Percentiles rank a stretch among this genome's conserved stretches.
Conservation (phyloP, 1,284 basidiomycete genomes). For the Exobasidium cylindrosporum region DNA sequence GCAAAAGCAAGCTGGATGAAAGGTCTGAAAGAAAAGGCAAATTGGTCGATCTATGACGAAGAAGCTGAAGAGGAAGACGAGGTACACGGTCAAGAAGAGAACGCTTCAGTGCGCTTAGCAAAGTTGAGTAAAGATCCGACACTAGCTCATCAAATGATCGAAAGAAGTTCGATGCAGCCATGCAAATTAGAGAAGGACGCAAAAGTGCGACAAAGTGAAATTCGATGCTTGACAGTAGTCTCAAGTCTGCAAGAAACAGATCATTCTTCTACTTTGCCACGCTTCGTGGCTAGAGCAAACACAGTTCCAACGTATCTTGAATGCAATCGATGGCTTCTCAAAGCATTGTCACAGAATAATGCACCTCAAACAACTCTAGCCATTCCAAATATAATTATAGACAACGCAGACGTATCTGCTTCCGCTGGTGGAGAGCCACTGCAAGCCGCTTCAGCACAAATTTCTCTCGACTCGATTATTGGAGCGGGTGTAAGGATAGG, state of each 20-base stretch:
- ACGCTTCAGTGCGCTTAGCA: not conserved
- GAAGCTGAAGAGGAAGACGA: constrained; percentile 5
- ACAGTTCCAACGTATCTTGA: constrained; percentile 79
- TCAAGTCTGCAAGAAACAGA: not conserved
- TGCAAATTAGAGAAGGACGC: not conserved
- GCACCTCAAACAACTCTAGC: not conserved
- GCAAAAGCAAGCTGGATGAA: constrained; percentile 49
- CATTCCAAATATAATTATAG: constrained; percentile 14
- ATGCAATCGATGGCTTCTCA: constrained; percentile 65
- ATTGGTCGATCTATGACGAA: constrained; percentile 24
- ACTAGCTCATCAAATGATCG: not conserved
- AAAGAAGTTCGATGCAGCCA: not conserved
- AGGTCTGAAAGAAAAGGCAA: constrained; percentile 43
- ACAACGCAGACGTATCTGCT: constrained; percentile 13
- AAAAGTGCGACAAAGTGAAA: not conserved
- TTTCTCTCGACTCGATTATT: constrained; percentile 79
- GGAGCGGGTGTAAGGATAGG: constrained; percentile 77
- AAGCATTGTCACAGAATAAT: not conserved
- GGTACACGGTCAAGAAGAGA: not conserved
- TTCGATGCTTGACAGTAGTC: constrained; percentile 9
- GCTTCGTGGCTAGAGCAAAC: constrained; percentile 73
- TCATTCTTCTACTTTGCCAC: not conserved
- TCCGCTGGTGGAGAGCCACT: constrained; percentile 7
- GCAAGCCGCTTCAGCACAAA: constrained; percentile 63
- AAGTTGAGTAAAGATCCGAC: not conserved